Conservation (phyloP, 768 basidiomycete species). For the Tylopilus rubrobrunneus region DNA sequence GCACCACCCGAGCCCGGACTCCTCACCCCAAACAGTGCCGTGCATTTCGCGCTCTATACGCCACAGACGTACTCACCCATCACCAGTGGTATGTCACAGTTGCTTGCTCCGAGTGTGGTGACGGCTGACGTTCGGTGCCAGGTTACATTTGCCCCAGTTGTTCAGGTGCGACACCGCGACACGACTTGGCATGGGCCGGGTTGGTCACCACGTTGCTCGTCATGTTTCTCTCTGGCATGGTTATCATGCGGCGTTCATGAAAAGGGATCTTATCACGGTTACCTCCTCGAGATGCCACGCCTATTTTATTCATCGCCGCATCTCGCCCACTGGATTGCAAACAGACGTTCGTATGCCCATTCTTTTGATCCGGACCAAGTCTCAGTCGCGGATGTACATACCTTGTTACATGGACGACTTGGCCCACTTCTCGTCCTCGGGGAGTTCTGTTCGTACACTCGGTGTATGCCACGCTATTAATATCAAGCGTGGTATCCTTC, state of each 20-base stretch:
- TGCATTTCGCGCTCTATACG: slow-evolving; percentile 57
- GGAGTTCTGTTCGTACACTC: background rate
- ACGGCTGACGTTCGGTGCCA: slow-evolving; percentile 1
- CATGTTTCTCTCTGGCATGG: slow-evolving; percentile 15
- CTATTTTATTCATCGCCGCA: background rate
- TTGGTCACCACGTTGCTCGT: slow-evolving; percentile 19
- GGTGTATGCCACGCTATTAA: no score
- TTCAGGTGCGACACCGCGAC: slow-evolving; percentile 18
- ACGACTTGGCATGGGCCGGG: slow-evolving; percentile 13
- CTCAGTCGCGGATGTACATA: background rate
- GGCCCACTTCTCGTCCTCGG: background rate
- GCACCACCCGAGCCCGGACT: slow-evolving; percentile 45
- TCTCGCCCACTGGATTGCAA: background rate
- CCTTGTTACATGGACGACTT: no score
- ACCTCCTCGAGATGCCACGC: background rate
- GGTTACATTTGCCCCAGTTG: slow-evolving; percentile 20
- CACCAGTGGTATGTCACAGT: slow-evolving; percentile 32
- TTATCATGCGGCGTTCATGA: slow-evolving; percentile 6
- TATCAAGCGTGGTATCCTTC: no score
- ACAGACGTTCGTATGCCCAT: background rate
- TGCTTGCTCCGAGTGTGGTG: background rate
- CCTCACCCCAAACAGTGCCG: slow-evolving; percentile 46
- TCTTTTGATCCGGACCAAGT: background rate
- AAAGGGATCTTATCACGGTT: background rate
- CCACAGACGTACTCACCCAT: slow-evolving; percentile 49